phyloP scores from a whole-genome alignment of 164 flowering plant genomes.

The Piper longum region DNA sequence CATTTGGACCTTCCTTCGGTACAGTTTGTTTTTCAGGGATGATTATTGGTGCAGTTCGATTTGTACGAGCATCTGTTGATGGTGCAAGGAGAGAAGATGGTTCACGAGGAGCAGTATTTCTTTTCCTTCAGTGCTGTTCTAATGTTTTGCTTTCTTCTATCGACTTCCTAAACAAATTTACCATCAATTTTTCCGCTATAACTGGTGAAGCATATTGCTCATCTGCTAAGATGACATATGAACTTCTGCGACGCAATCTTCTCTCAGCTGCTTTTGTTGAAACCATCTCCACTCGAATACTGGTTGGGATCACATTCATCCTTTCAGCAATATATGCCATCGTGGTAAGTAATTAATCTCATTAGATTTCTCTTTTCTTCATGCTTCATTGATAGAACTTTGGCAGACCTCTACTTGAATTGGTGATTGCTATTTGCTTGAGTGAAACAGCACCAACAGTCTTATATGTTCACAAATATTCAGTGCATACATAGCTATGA shows the following conservation, averaged over 20 bases:
- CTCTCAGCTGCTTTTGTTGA: slow-evolving; percentile 59
- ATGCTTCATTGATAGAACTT: not conserved
- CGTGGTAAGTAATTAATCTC: slow-evolving; percentile 20
- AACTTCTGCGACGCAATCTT: slow-evolving; percentile 48
- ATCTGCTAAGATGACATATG: slow-evolving; percentile 52
- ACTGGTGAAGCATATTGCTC: slow-evolving; percentile 51
- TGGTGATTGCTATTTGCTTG: not conserved
- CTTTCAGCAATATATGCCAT: slow-evolving; percentile 47
- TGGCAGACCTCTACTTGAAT: not conserved
- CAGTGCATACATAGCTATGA: not conserved
- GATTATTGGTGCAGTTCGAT: slow-evolving; percentile 32
- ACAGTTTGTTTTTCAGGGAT: slow-evolving; percentile 51
- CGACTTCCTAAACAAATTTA: slow-evolving; percentile 56
- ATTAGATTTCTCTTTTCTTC: not conserved
- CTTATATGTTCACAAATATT: too few relatives aligned
- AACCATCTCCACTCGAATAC: slow-evolving; percentile 42
- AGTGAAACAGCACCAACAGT: not conserved
- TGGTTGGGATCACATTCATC: slow-evolving; percentile 39
- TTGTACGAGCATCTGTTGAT: slow-evolving; percentile 44
- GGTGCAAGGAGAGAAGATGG: slow-evolving; percentile 30
- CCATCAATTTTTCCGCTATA: slow-evolving; percentile 52
- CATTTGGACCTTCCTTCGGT: slow-evolving; percentile 53
- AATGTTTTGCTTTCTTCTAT: slow-evolving; percentile 29
- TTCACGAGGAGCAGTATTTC: slow-evolving; percentile 26
- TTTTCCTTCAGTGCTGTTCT: slow-evolving; percentile 36